Evolutionary conservation across 2,329 filamentous ascomycete species (phyloP).

Genomic region (Aaosphaeria pasadenensis): DNA sequence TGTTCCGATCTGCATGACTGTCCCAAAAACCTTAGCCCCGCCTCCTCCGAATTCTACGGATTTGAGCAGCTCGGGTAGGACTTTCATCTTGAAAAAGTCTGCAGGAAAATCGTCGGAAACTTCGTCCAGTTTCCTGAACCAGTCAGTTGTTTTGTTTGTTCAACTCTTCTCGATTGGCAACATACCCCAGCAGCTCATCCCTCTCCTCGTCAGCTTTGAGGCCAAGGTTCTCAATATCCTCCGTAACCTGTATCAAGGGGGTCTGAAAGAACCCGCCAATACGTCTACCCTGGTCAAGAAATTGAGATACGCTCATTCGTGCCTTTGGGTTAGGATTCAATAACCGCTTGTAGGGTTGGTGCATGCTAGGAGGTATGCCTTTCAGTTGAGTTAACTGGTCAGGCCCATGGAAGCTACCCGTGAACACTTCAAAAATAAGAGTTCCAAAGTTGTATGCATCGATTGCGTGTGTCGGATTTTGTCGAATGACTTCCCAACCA

Average conservation of each 20-base stretch:
- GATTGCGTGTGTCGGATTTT: constrained; percentile 73
- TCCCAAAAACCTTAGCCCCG: constrained; percentile 81
- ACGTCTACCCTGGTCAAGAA: constrained; percentile 84
- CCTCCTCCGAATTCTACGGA: constrained; percentile 98
- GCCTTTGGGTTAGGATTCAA: constrained; percentile 87
- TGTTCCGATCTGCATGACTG: constrained; percentile 85
- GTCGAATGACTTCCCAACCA: constrained; percentile 91
- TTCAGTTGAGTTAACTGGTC: constrained; percentile 86
- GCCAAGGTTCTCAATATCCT: constrained; percentile 89
- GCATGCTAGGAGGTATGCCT: constrained; percentile 82
- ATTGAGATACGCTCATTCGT: constrained; percentile 77
- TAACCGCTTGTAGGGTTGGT: constrained; percentile 84
- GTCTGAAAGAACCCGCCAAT: constrained; percentile 88
- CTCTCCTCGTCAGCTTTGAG: constrained; percentile 82
- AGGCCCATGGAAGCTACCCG: constrained; percentile 70
- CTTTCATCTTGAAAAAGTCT: constrained; percentile 97
- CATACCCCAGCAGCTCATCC: constrained; percentile 73
- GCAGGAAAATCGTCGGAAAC: constrained; percentile 93
- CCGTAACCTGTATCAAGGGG: constrained; percentile 84
- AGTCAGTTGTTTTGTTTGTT: constrained; percentile 4
- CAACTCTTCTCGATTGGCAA: background rate
- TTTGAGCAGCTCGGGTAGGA: constrained; percentile 92
- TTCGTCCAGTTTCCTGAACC: constrained; percentile 67
- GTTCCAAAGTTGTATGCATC: constrained; percentile 87
- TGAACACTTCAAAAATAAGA: constrained; percentile 87